Base-by-base conservation (phyloP, 306 rosid species). In the Quercus dentata region DNA sequence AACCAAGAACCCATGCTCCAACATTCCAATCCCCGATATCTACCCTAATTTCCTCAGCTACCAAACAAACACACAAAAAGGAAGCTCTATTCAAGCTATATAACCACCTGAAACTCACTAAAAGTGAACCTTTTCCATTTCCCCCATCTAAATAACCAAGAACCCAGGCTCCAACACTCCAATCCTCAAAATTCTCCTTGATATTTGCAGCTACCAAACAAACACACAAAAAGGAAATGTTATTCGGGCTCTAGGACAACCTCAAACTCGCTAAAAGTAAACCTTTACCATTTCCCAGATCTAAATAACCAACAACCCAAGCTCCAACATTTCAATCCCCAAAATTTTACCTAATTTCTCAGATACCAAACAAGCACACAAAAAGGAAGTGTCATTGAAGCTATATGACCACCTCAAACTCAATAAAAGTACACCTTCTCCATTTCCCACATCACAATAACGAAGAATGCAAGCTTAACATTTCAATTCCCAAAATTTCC, bases 151-250 rank as follows among this genome's bases (percentile, higher is more conserved):
- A 49, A 51, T 8, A 25, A 46, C 6, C 27, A 71, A 49, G 3
- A 49, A 71, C 23, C 15, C 6, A 20, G 15, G 31, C 9, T 38
- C 52, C 4, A 27, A 21, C 23, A 30, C 30, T 30, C 28, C 49
- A 73, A 44, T 57, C 71, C 7, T 54, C 54, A 64, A 30, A 30
- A 63, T 5, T 10, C 1, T 30, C 21, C n/a, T n/a, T n/a, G n/a
- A n/a, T n/a, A n/a, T n/a, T n/a, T 56, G 2, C 56, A 52, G 77
- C 75, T 58, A 76, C 49, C 70, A 84, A 69, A 74, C 12, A 63
- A 70, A 6, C 58, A 41, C 54, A 52, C n/a, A 56, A 17, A 25
- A 3, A n/a, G 44, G 3, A 4, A 5, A 3, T 64, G 70, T 30
- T 17, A 30, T 15, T 64, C 2, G 4, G 5, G 70, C 12, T 30